Base-by-base conservation (phyloP, 345 rosid genomes). In the Stellera chamaejasme region DNA sequence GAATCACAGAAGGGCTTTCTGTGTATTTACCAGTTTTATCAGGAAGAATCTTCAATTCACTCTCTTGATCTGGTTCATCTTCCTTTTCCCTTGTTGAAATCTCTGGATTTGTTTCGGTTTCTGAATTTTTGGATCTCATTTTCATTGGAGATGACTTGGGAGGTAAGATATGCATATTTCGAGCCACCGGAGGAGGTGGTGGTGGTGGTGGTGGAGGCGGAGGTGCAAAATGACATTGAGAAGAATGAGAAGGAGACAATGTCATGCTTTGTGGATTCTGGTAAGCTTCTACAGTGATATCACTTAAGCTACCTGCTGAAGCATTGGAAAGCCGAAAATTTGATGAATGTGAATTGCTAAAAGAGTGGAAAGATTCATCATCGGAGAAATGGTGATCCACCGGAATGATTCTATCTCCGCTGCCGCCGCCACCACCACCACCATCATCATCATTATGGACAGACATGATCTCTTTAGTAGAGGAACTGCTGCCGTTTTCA, bases 281-380 rank as follows among this genome's bases (percentile, higher is more conserved):
- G 16, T 67, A 55, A 63, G 64, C 54, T 72, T 73, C 86, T 3
- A 77, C 59, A 43, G 55, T 36, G 39, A 32, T 32, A 50, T 77
- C 73, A 43, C 64, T 54, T 52, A 73, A 69, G 67, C 68, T 74
- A 67, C 65, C 80, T 48, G 74, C 73, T 2, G 91, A 82, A 70
- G 80, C 91, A 77, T 81, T 77, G 14, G 96, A 85, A 52, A 81
- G 66, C 62, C 81, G 72, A 12, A 28, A n/a, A 49, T 50, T 47
- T 23, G 86, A 74, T n/a, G 88, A 76, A 41, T 57, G 71, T 27
- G 90, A 79, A 61, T 77, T 90, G 56, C 49, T 66, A 62, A 72
- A 72, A 57, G 97, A 93, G 67, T 89, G 99, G 64, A 87, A 93
- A 68, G 96, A 89, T 62, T 87, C 95, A 50, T 81, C 86, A 9